Evolutionary conservation across 371 early-diverging fungal species (phyloP).

Genomic region (Catenaria anguillulae): DNA sequence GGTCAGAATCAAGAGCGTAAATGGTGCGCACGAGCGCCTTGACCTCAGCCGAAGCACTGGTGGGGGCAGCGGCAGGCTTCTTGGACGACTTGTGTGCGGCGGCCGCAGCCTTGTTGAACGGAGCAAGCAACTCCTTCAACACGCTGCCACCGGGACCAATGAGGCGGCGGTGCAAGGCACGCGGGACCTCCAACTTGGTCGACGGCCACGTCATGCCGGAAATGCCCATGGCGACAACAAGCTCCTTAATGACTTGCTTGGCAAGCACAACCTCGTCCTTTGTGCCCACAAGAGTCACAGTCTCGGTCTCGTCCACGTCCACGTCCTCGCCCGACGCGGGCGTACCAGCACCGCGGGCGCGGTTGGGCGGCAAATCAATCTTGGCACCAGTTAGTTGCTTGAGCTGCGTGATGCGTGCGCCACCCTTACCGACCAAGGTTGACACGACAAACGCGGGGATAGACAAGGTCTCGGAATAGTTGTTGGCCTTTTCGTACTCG

Average conservation of each 20-base stretch:
- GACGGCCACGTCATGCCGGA: constrained; percentile 29
- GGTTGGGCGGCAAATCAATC: constrained; percentile 1
- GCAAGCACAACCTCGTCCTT: constrained; percentile 11
- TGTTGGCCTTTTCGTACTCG: not conserved
- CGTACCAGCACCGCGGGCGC: not conserved
- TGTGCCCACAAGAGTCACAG: not conserved
- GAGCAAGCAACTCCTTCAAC: constrained; percentile 45
- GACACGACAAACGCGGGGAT: constrained; percentile 32
- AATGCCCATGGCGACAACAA: constrained; percentile 31
- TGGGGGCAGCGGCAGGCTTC: constrained; percentile 35
- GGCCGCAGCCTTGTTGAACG: constrained; percentile 23
- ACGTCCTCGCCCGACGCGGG: not conserved
- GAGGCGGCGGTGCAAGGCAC: constrained; percentile 50
- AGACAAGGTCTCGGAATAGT: not conserved
- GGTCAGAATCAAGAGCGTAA: constrained; percentile 32
- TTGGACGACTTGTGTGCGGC: constrained; percentile 22
- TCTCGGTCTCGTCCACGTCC: not conserved
- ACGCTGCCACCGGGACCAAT: constrained; percentile 61
- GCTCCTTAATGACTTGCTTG: constrained; percentile 14
- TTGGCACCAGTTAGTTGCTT: not conserved
- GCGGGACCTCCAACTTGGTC: constrained; percentile 35
- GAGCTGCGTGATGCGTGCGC: constrained; percentile 26
- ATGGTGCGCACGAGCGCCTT: constrained; percentile 17
- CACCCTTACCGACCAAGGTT: constrained; percentile 42
- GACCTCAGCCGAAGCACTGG: constrained; percentile 15